phyloP scores from a whole-genome alignment of 148 eudicot genomes.

The Cornus controversa region DNA sequence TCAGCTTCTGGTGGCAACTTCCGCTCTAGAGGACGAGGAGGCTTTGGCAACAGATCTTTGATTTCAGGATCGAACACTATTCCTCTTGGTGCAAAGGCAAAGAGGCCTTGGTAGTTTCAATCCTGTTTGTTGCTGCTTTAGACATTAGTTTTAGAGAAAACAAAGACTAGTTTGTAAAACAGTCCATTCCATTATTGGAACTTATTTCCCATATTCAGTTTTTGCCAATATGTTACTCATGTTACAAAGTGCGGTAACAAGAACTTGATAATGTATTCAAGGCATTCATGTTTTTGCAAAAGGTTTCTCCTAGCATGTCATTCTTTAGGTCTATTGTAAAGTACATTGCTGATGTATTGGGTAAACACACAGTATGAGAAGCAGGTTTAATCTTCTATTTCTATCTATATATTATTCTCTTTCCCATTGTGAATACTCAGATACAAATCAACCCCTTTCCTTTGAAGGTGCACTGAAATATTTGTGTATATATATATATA shows the following conservation, averaged over 20 bases:
- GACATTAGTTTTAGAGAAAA: neutral
- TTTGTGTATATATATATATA: no score
- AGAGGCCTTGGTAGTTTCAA: constrained; percentile 56
- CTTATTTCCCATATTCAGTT: neutral
- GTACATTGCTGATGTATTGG: neutral
- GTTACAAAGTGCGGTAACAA: neutral
- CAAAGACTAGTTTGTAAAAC: neutral
- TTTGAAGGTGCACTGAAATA: no score
- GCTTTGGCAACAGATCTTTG: constrained; percentile 63
- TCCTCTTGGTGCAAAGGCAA: constrained; percentile 60
- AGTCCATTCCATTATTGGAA: neutral
- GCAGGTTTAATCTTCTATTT: neutral
- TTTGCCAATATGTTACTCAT: neutral
- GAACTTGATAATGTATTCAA: neutral
- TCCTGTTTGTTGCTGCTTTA: neutral
- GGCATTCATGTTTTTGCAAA: neutral
- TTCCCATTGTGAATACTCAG: neutral
- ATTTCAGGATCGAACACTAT: constrained; percentile 64
- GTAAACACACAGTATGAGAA: neutral
- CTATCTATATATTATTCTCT: neutral
- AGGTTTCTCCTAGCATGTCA: neutral
- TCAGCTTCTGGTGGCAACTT: constrained; percentile 66
- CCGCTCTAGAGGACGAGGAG: constrained; percentile 92
- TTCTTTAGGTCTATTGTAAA: neutral
- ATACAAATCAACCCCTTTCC: neutral